Evolutionary conservation across 345 rosid genomes (phyloP).

Genomic region (Euphorbia peplus): DNA sequence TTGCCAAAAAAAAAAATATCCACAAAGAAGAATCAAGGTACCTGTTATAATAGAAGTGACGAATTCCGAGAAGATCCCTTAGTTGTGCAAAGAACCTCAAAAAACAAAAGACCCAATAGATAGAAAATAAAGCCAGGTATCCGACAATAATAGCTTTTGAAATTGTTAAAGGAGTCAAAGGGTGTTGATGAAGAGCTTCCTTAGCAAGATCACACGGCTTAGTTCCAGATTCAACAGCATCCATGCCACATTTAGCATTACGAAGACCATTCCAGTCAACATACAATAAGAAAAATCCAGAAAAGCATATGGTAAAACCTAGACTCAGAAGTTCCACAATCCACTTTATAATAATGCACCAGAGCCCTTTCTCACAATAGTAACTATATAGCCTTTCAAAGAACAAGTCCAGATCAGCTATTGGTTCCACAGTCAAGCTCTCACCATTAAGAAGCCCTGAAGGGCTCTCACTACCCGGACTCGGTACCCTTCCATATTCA

Average conservation of each 20-base stretch:
- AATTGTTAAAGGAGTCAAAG: slow-evolving; percentile 83
- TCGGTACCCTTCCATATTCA: slow-evolving; percentile 69
- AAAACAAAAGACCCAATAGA: slow-evolving; percentile 88
- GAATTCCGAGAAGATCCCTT: slow-evolving; percentile 75
- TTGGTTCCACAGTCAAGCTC: slow-evolving; percentile 69
- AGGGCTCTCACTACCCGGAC: slow-evolving; percentile 97
- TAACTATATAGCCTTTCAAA: slow-evolving; percentile 88
- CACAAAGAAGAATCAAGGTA: slow-evolving; percentile 25
- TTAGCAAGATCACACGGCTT: slow-evolving; percentile 95
- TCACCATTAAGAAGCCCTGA: slow-evolving; percentile 94
- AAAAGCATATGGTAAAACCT: slow-evolving; percentile 89
- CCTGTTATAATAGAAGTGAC: slow-evolving; percentile 84
- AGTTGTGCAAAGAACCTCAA: slow-evolving; percentile 86
- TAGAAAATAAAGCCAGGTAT: slow-evolving; percentile 76
- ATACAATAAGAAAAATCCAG: slow-evolving; percentile 86
- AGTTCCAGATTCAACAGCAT: slow-evolving; percentile 94
- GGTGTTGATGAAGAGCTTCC: slow-evolving; percentile 88
- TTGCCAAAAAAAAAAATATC: not conserved
- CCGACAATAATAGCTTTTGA: slow-evolving; percentile 80
- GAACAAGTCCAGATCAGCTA: slow-evolving; percentile 91
- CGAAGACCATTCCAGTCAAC: slow-evolving; percentile 99
- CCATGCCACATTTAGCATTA: slow-evolving; percentile 98
- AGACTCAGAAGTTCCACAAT: slow-evolving; percentile 86
- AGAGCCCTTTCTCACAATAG: slow-evolving; percentile 92
- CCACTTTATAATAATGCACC: slow-evolving; percentile 96